Base-by-base conservation (phyloP, 2,329 filamentous ascomycete genomes). In the Hymenoscyphus fraxineus region DNA sequence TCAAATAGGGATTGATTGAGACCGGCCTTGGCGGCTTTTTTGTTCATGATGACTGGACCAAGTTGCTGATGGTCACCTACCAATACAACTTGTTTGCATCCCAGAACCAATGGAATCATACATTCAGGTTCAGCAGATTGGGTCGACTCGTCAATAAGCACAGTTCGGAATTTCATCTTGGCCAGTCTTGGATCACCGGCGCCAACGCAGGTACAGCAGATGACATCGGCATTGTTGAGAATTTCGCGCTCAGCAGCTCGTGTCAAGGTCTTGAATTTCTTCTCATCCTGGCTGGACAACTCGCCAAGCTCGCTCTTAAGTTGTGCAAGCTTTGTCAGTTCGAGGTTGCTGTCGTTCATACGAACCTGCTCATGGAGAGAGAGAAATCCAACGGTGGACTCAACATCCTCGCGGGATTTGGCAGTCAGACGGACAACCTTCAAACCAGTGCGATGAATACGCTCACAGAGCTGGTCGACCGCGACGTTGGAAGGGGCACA, bases 41-140 rank as follows among this genome's bases (percentile, higher is more conserved):
- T 99, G 84, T 99, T 99, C 94, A 99, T 99, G 76, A 99, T 98
- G 73, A 99, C 95, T 1, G 95, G 95, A 0, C 95, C 95, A 69
- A 99, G 86, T 77, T 99, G 95, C 78, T 98, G 96, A 78, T 99
- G 95, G 75, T 99, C 95, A 75, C 95, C 95, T 54, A 99, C 95
- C 41, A 99, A 85, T n/a, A 99, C 95, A 59, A 97, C 93, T 77
- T 99, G 95, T 80, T 99, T 99, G 82, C 95, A 99, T 60, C 95
- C 95, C 27, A 99, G 84, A 39, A 99, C 94, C 51, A 99, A 82
- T 19, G 95, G 95, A 72, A 99, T 99, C 92, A 99, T 96, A 77
- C 95, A 99, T 77, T 99, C 95, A 0, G 95, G 95, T 77, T 99
- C 95, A 2, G 95, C 95, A 16, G 95, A 97, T 75, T 99, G 95